Evolutionary conservation across 2,329 filamentous ascomycete genomes (phyloP).

Genomic region (Akanthomyces uredinophilus): DNA sequence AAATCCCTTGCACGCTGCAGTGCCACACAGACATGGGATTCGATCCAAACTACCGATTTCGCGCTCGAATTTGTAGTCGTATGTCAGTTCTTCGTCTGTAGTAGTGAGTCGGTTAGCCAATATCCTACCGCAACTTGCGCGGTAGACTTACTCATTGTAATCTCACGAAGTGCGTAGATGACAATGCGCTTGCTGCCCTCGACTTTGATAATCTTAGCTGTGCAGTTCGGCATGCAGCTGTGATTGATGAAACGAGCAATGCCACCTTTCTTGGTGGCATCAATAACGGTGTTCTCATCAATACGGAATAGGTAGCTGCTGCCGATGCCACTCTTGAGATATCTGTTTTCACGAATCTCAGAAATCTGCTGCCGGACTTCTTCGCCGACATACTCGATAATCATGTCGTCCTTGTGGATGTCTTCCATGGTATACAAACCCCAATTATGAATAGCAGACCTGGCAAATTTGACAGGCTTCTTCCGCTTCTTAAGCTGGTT

Average conservation of each 20-base stretch:
- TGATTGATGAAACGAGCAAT: constrained; percentile 99
- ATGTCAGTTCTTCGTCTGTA: constrained; percentile 94
- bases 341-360: constrained; percentile 88
- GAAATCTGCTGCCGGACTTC: constrained; percentile 95
- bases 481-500: constrained; percentile 99
- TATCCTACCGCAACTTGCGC: neutral
- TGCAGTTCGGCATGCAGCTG: constrained; percentile 97
- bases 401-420: constrained; percentile 97
- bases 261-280: constrained; percentile 96
- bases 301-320: constrained; percentile 98
- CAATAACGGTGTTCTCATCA: constrained; percentile 94
- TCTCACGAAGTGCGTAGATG: constrained; percentile 95
- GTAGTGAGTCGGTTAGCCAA: constrained; percentile 21
- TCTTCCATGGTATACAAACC: constrained; percentile 96
- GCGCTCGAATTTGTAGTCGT: constrained; percentile 99
- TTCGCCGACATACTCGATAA: constrained; percentile 98
- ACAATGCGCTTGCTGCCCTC: constrained; percentile 98
- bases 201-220: constrained; percentile 98
- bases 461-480: constrained; percentile 96
- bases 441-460: constrained; percentile 98
- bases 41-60: constrained; percentile 92
- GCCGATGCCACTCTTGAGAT: constrained; percentile 93
- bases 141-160: constrained; percentile 73
- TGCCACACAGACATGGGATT: constrained; percentile 95
- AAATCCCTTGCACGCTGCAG: constrained; percentile 95